Percentiles rank a stretch among this genome's conserved stretches.
phyloP scores from a whole-genome alignment of 176 grass and related monocot species.

The Phragmites australis region DNA sequence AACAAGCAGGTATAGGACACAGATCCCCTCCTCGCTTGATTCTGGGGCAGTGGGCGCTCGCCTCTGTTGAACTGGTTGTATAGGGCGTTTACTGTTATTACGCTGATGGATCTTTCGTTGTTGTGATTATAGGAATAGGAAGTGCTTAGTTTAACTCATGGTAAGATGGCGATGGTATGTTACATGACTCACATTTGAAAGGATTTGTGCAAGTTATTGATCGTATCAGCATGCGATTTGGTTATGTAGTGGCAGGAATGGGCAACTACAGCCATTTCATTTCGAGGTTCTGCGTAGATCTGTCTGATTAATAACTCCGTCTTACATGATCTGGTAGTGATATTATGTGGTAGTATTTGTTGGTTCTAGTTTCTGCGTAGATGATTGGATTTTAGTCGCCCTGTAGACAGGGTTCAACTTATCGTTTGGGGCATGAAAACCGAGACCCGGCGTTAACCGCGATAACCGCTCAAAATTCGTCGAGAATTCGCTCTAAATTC shows the following conservation, averaged over 20 bases:
- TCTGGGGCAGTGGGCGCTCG: not conserved
- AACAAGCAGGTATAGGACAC: slow-evolving; percentile 67
- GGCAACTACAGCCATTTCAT: too few species aligned
- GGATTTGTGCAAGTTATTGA: not conserved
- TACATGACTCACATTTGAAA: not conserved
- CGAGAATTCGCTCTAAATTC: too few species aligned
- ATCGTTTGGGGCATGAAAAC: too few species aligned
- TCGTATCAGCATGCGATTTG: not conserved
- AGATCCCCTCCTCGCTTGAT: not conserved
- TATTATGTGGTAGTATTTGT: not conserved
- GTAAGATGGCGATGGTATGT: not conserved
- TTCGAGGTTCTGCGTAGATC: not conserved
- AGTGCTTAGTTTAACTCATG: not conserved
- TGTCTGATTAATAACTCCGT: not conserved
- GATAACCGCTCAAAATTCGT: too few species aligned
- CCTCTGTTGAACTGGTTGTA: not conserved
- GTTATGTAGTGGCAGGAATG: not conserved
- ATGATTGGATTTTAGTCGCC: not conserved
- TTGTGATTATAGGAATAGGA: not conserved
- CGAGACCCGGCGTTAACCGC: too few species aligned
- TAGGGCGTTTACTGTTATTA: not conserved
- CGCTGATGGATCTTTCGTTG: not conserved
- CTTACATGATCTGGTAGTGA: not conserved
- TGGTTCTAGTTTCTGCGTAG: not conserved
- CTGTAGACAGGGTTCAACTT: too few species aligned